These are phyloP conservation scores for Pleurotus cornucopiae DNA, from an alignment of 768 basidiomycete genomes.

Conservation along the genomic window DNA sequence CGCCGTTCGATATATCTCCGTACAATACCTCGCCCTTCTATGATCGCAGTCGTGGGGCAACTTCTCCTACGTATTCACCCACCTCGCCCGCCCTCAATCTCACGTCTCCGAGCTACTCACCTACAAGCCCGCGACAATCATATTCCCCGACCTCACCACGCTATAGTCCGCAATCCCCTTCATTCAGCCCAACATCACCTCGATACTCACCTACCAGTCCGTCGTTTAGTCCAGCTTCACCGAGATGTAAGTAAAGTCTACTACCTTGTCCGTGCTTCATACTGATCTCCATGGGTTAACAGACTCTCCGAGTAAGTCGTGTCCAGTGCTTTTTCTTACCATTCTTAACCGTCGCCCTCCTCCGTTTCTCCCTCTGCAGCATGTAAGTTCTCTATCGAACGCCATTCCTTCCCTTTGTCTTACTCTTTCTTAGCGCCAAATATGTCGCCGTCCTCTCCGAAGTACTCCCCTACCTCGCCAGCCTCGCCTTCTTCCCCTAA, in stretches of 20 bases:
- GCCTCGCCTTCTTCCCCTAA: constrained; percentile 89
- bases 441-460: constrained; percentile 86
- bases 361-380: constrained; percentile 31
- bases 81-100: constrained; percentile 81
- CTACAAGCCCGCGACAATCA: constrained; percentile 79
- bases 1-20: constrained; percentile 77
- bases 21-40: constrained; percentile 87
- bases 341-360: constrained; percentile 16
- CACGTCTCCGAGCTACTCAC: constrained; percentile 82
- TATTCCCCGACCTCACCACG: constrained; percentile 84
- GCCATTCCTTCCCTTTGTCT: constrained; percentile 9
- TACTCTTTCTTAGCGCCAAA: constrained; percentile 56
- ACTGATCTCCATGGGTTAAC: constrained; percentile 16
- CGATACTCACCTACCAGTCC: constrained; percentile 88
- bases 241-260: constrained; percentile 58
- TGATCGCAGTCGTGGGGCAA: constrained; percentile 51
- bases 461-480: constrained; percentile 94
- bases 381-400: constrained; percentile 42
- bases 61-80: constrained; percentile 85
- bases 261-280: constrained; percentile 5
- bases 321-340: constrained; percentile 6
- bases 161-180: constrained; percentile 87
- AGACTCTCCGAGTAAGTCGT: constrained; percentile 79
- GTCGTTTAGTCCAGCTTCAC: constrained; percentile 92
- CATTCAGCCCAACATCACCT: constrained; percentile 87